A percentile compares a stretch with the other conserved stretches of the same genome.
Conservation (phyloP, 331 rosid genomes). For the Acacia pycnantha region DNA sequence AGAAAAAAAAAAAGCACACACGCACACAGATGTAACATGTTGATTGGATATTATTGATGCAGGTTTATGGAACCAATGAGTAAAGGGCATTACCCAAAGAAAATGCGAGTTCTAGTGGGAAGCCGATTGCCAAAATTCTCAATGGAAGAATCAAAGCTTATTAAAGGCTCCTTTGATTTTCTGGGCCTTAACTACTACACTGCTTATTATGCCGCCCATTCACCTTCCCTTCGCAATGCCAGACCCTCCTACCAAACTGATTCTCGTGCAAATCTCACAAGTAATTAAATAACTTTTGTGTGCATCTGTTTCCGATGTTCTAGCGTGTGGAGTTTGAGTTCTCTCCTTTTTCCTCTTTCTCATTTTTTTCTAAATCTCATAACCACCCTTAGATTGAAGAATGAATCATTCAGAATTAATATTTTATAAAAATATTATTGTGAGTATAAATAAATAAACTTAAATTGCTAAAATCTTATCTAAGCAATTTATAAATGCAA, state of each 20-base stretch:
- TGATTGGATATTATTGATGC: not conserved
- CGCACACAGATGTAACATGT: too few relatives aligned
- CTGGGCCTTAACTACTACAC: not conserved
- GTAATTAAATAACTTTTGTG: not conserved
- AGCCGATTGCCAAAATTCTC: constrained; percentile 43
- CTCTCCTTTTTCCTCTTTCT: too few relatives aligned
- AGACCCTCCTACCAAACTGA: not conserved
- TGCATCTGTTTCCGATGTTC: too few relatives aligned
- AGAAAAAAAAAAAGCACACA: too few relatives aligned
- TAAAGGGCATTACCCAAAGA: constrained; percentile 49
- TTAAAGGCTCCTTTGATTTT: constrained; percentile 27
- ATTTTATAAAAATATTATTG: too few relatives aligned
- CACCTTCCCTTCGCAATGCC: not conserved
- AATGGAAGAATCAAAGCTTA: constrained; percentile 2
- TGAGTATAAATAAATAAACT: too few relatives aligned
- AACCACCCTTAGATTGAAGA: too few relatives aligned
- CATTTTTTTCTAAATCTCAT: too few relatives aligned
- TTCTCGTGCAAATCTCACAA: not conserved
- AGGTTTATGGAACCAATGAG: constrained; percentile 50
- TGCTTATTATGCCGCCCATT: not conserved
- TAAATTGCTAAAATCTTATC: too few relatives aligned
- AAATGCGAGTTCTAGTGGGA: constrained; percentile 28
- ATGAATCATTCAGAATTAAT: too few relatives aligned
- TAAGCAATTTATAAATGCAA: too few relatives aligned
- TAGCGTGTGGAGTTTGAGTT: too few relatives aligned